Evolutionary conservation across 106 monocot genomes (phyloP), one percentile per base, ranked within the genome.

Genomic region (Acanthochlamys bracteata): DNA sequence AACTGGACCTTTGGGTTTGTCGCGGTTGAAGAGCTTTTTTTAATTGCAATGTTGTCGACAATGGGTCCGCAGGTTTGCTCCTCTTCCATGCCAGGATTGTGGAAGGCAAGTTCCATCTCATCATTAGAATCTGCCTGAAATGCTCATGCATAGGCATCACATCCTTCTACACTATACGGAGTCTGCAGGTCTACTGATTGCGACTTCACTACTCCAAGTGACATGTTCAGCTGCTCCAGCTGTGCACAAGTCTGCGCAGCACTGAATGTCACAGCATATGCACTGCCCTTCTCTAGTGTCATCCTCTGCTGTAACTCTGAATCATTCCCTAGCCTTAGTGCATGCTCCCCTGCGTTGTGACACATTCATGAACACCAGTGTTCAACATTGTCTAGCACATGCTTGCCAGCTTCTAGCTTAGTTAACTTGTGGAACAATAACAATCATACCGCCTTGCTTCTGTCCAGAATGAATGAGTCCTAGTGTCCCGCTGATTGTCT

Each of bases 381-480:
- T 63, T 7, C 17, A 17, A 16, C 20, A 63, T 17, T 42, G 3
- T 7, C 21, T 7, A 14, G 49, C 12, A 14, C 10, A 49, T 12
- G 15, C 49, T 49, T 14, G 3, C 49, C 9, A 10, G 4, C 15
- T 14, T 49, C 49, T 12, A 49, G 2, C 17, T 49, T 43, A n/a
- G 0, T n/a, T 72, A 80, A 90, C 96, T 80, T 91, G 80, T 17
- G 96, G 96, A 55, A 96, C 91, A 20, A 96, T 88, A 23, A 96
- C 82, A 56, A 96, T 90, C 96, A 96, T 91, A 67, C 90, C 84
- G 20, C 96, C 96, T 65, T 96, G 96, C 53, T 81, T 79, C 72
- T 96, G 90, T 21, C 88, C 90, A 7, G 88, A 88, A 40, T 78
- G 82, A 21, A 96, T 62, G 13, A 96, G 78, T 84, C 91, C 90